These are phyloP conservation scores for Boletus reticuloceps DNA, from an alignment of 768 basidiomycete genomes.

Conservation along the genomic window DNA sequence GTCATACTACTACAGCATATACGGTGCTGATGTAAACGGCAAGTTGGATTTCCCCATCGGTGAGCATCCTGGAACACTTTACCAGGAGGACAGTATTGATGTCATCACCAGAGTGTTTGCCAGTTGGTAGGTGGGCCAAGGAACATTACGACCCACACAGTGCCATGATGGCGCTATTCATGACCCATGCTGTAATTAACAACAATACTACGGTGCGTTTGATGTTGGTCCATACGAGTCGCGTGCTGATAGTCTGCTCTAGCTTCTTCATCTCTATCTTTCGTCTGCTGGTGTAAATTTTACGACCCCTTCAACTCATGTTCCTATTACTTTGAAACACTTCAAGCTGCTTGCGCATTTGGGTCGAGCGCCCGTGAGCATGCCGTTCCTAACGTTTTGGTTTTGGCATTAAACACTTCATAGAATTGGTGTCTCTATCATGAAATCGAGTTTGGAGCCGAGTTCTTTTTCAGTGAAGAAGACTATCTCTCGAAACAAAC, in stretches of 20 bases:
- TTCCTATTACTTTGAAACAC: conserved; percentile 74
- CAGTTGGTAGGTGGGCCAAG: conserved; percentile 61
- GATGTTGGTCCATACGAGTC: background rate
- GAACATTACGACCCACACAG: conserved; percentile 54
- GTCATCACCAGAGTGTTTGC: conserved; percentile 45
- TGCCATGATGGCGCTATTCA: conserved; percentile 60
- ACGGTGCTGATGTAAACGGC: conserved; percentile 38
- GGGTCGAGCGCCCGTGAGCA: conserved; percentile 56
- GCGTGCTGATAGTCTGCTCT: background rate
- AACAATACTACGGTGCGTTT: conserved; percentile 41
- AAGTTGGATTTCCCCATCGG: conserved; percentile 62
- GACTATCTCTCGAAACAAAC: conserved; percentile 53
- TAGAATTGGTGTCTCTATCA: conserved; percentile 56
- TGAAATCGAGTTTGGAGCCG: conserved; percentile 62
- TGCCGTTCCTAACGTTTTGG: background rate
- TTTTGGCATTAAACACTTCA: conserved; percentile 1
- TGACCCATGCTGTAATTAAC: conserved; percentile 74
- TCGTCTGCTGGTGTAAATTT: conserved; percentile 22
- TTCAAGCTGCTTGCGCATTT: conserved; percentile 72
- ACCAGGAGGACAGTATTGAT: background rate
- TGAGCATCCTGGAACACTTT: conserved; percentile 19
- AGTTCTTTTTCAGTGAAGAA: conserved; percentile 68
- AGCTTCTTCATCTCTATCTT: conserved; percentile 53
- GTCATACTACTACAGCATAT: conserved; percentile 44
- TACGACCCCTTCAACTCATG: conserved; percentile 32